Percentiles rank a stretch among this genome's conserved stretches.
These are phyloP conservation scores for Phaseolus coccineus DNA, from an alignment of 331 rosid species.

Conservation along the genomic window DNA sequence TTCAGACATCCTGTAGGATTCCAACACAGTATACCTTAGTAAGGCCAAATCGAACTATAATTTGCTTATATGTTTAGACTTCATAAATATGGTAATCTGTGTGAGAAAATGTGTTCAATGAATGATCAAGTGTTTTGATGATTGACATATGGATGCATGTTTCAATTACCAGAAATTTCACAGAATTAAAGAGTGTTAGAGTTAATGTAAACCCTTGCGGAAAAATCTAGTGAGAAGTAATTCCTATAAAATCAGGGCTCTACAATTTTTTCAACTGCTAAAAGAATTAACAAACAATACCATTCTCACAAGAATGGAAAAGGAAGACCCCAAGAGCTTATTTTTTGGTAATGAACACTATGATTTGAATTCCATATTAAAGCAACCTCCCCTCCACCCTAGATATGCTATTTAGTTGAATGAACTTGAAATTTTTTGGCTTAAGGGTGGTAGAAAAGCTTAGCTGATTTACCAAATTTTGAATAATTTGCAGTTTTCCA, in stretches of 20 bases:
- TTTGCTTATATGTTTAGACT: conserved; percentile 4
- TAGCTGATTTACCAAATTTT: conserved; percentile 23
- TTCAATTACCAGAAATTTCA: background rate
- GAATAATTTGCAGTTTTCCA: conserved; percentile 42
- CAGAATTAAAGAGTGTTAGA: background rate
- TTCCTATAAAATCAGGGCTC: background rate
- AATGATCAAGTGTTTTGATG: background rate
- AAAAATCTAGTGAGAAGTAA: background rate
- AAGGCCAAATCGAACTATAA: conserved; percentile 36
- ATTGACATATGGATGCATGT: background rate
- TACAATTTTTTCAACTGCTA: background rate
- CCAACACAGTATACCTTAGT: conserved; percentile 44
- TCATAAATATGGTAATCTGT: background rate
- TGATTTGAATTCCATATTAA: conserved; percentile 5
- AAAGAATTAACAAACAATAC: background rate
- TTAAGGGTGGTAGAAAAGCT: background rate
- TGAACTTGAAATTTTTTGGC: conserved; percentile 9
- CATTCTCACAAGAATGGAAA: background rate
- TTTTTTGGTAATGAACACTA: background rate
- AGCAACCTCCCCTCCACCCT: background rate
- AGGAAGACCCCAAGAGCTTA: background rate
- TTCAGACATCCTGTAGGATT: conserved; percentile 41
- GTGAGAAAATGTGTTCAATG: conserved; percentile 4
- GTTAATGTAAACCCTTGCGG: background rate
- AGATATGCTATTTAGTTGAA: conserved; percentile 14